Evolutionary conservation across 352 stramenopile genomes (phyloP), one percentile per base, ranked within the genome.

Genomic region (Aphanomyces invadans): DNA sequence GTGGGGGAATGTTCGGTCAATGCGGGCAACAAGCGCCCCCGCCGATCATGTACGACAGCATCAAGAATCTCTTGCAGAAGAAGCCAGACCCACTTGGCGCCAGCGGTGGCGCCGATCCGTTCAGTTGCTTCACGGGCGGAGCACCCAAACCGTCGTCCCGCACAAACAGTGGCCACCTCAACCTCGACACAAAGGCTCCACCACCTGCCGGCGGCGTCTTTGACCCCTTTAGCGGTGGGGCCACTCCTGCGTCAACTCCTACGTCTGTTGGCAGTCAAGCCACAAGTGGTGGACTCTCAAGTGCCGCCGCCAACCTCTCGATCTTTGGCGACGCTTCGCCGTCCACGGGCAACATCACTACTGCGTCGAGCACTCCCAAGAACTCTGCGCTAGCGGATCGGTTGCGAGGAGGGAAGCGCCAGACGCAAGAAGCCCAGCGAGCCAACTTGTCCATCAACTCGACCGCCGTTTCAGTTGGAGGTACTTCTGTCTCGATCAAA

Each of bases 11-110:
- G 49, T 9, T 49, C 3, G 21, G 23, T n/a, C 55, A n/a, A 17
- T 12, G 19, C 19, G 52, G 52, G 57, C 53, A 73, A 72, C 57
- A 54, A 74, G 33, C 75, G 72, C 19, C 70, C 48, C 7, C 69
- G 15, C 77, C 76, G 2, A 73, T 88, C 59, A 88, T 90, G 77
- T 90, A 90, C 73, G 81, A 90, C 71, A 90, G 83, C 69, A 90
- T 89, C 75, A 87, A 88, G 76, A 88, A 90, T 66, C 69, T 90
- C 15, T 71, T 90, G 1, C 75, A 88, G 71, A 80, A 90, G 53
- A 90, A 89, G 63, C 77, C 82, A 33, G 81, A 80, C 62, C 48
- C 70, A 5, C 9, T 5, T 12, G 26, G 19, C n/a, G 15, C 19
- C 19, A 42, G 28, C 36, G 42, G 38, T n/a, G 39, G 59, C n/a